These are phyloP conservation scores for Phytophthora rubi DNA, from an alignment of 352 stramenopile genomes.

Conservation along the genomic window DNA sequence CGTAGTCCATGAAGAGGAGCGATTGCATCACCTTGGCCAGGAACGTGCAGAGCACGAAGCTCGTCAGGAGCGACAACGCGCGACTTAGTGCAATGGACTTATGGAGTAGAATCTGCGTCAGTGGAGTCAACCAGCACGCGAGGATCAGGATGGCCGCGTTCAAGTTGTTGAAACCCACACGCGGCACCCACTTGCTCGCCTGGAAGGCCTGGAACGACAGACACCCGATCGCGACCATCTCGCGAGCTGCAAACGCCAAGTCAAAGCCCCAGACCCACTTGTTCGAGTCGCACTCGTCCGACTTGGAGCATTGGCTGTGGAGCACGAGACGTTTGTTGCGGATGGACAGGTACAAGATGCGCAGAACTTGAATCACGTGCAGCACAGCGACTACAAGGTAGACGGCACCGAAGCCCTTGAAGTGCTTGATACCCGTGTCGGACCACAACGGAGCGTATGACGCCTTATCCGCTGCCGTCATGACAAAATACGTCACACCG, in stretches of 20 bases:
- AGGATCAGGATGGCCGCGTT: slow-evolving; percentile 24
- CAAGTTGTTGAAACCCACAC: slow-evolving; percentile 22
- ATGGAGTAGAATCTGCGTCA: slow-evolving; percentile 22
- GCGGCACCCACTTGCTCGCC: slow-evolving; percentile 24
- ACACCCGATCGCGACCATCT: slow-evolving; percentile 23
- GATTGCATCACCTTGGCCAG: slow-evolving; percentile 28
- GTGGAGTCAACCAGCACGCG: slow-evolving; percentile 30
- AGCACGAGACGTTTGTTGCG: slow-evolving; percentile 29
- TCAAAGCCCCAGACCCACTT: slow-evolving; percentile 16
- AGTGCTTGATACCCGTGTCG: slow-evolving; percentile 16
- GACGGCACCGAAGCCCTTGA: slow-evolving; percentile 25
- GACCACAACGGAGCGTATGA: slow-evolving; percentile 26
- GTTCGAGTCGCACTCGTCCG: slow-evolving; percentile 4
- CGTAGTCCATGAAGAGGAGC: slow-evolving; percentile 19
- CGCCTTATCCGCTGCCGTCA: slow-evolving; percentile 12
- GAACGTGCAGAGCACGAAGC: slow-evolving; percentile 27
- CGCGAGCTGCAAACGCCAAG: slow-evolving; percentile 17
- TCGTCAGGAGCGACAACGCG: slow-evolving; percentile 16
- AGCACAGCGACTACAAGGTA: slow-evolving; percentile 12
- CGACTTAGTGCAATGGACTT: slow-evolving; percentile 24
- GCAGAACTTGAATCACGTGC: slow-evolving; percentile 30
- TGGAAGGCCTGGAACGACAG: slow-evolving; percentile 38
- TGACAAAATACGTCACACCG: slow-evolving; percentile 3
- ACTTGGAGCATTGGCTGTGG: slow-evolving; percentile 12
- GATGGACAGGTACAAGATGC: slow-evolving; percentile 26